Percentiles rank a stretch among this genome's conserved stretches.
phyloP scores from a whole-genome alignment of 2,329 filamentous ascomycete species.

The Colletotrichum godetiae region DNA sequence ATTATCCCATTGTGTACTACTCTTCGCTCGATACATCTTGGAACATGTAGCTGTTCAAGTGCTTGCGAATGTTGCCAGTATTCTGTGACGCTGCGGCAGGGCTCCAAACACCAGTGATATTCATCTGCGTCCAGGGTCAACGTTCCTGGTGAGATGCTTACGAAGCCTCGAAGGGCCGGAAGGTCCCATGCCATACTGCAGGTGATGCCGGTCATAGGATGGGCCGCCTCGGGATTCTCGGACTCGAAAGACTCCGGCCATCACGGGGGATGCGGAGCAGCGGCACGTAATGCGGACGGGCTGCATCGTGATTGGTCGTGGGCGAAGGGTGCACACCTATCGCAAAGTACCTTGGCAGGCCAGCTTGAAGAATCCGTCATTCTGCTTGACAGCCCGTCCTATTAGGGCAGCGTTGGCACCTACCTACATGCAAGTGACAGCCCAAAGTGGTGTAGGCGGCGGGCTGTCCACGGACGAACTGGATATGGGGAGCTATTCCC shows the following conservation, averaged over 20 bases:
- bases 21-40: neutral
- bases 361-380: neutral
- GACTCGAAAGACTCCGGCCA: conserved; percentile 8
- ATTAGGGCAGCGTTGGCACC: neutral
- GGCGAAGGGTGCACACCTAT: neutral
- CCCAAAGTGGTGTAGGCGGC: conserved; percentile 1
- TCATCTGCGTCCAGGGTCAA: neutral
- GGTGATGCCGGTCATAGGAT: neutral
- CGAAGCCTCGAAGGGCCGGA: neutral
- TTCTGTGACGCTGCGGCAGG: neutral
- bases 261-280: conserved; percentile 22
- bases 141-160: neutral
- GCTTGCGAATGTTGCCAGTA: neutral
- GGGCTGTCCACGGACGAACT: neutral
- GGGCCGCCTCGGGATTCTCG: conserved; percentile 12
- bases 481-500: neutral
- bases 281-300: neutral
- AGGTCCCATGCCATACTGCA: neutral
- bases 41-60: neutral
- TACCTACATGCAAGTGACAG: conserved; percentile 15
- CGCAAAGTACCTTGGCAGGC: neutral
- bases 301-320: conserved; percentile 16
- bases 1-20: neutral
- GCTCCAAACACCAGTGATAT: neutral
- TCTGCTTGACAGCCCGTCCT: neutral